A percentile compares a stretch with the other conserved stretches of the same genome.
Conservation (phyloP, 2,329 filamentous ascomycete species). For the Curvularia sp. region DNA sequence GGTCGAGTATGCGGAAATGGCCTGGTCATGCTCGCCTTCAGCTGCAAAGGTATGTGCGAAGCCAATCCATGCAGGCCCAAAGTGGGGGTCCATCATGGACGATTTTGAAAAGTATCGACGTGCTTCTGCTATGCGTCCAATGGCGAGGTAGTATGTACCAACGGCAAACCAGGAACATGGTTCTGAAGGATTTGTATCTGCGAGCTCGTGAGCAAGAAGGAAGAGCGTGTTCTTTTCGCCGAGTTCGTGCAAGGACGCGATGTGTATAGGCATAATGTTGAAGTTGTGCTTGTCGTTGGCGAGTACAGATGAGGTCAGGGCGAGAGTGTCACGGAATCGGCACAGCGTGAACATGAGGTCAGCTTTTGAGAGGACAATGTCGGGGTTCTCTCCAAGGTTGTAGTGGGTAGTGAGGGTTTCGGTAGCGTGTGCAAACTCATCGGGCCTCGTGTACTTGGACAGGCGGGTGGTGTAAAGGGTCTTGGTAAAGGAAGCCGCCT, state of each 20-base stretch:
- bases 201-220: conserved; percentile 88
- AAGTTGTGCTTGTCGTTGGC: conserved; percentile 89
- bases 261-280: conserved; percentile 83
- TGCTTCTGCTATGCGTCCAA: conserved; percentile 88
- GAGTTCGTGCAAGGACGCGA: conserved; percentile 90
- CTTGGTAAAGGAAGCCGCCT: conserved; percentile 91
- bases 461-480: conserved; percentile 95
- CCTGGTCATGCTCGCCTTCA: conserved; percentile 97
- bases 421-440: conserved; percentile 81
- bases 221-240: conserved; percentile 87
- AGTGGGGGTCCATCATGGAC: conserved; percentile 96
- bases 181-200: conserved; percentile 89
- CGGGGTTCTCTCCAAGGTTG: conserved; percentile 82
- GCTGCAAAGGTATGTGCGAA: conserved; percentile 98
- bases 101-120: conserved; percentile 93
- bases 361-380: conserved; percentile 87
- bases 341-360: conserved; percentile 95
- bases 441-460: conserved; percentile 91
- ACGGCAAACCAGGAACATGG: conserved; percentile 93
- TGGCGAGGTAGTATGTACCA: conserved; percentile 91
- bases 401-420: conserved; percentile 95
- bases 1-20: conserved; percentile 96
- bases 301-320: conserved; percentile 83
- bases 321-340: conserved; percentile 84
- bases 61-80: conserved; percentile 96